Base-by-base conservation (phyloP, 2,329 filamentous ascomycete species). In the Hymenoscyphus occultus region DNA sequence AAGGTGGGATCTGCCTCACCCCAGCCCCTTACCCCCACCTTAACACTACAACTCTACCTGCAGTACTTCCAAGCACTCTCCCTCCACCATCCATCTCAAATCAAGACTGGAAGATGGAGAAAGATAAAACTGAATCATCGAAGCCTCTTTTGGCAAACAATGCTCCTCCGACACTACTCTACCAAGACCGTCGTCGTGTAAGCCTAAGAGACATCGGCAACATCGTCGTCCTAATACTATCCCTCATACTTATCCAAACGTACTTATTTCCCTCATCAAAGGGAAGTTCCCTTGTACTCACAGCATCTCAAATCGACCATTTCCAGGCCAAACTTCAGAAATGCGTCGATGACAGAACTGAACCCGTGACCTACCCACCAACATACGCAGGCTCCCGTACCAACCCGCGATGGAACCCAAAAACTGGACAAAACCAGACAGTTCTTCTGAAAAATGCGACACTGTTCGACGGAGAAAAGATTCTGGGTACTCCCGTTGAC, bases 401-500 rank as follows among this genome's bases (percentile, higher is more conserved):
- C 19, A 81, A 81, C 68, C 75, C 79, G 39, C 72, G 79, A 70
- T 81, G 79, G 79, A 78, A 78, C 39, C 32, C 73, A 1, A 68
- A 68, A 14, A 76, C 71, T 58, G 79, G 79, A 3, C 79, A 81
- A 64, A 72, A 75, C 57, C 69, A 71, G 56, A 77, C 75, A 1
- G 61, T 79, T 4, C 64, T 80, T 3, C 69, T 81, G 32, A 73
- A 72, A 45, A 81, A 81, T 66, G 78, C 73, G 6, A 80, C 77
- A 28, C 70, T 81, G 13, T 81, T 81, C 64, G 79, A 81, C 68
- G 80, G 80, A 13, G 76, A 79, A 61, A 68, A 60, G 3, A 74
- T 79, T 54, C 60, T 77, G 7, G 48, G 69, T 1, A 67, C 71
- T 13, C 42, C 71, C 0, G 75, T 80, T 16, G 79, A 81, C 69